A percentile compares a stretch with the other conserved stretches of the same genome.
phyloP scores from a whole-genome alignment of 2,329 filamentous ascomycete species.

The Pseudogymnoascus sp. region DNA sequence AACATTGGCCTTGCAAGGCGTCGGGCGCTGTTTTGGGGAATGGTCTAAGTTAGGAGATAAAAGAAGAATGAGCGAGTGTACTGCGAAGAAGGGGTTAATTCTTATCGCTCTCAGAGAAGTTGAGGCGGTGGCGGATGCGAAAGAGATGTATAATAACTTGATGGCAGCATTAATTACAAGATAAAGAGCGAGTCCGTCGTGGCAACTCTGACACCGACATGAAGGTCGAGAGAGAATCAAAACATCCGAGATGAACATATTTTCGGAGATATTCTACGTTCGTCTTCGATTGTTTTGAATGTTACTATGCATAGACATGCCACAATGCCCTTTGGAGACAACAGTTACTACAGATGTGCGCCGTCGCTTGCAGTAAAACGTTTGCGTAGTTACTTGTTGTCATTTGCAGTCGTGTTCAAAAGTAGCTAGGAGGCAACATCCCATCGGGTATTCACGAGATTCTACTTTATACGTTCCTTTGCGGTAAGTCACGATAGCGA shows the following conservation, averaged over 20 bases:
- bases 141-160: conserved; percentile 45
- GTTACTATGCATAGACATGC: background rate
- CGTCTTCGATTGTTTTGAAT: background rate
- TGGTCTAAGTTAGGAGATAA: conserved; percentile 53
- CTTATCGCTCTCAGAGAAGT: conserved; percentile 51
- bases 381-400: background rate
- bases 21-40: conserved; percentile 43
- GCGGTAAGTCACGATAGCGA: background rate
- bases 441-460: background rate
- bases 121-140: conserved; percentile 47
- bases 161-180: conserved; percentile 15
- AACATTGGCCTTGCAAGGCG: conserved; percentile 39
- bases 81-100: conserved; percentile 60
- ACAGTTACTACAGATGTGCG: background rate
- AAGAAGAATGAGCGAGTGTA: conserved; percentile 43
- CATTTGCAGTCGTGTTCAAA: background rate
- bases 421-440: background rate
- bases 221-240: background rate
- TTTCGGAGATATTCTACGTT: background rate
- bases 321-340: background rate
- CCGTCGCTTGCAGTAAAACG: background rate
- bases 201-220: background rate
- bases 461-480: background rate
- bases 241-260: background rate
- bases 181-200: background rate